These are phyloP conservation scores for Punica granatum DNA, from an alignment of 345 rosid genomes.

Conservation along the genomic window DNA sequence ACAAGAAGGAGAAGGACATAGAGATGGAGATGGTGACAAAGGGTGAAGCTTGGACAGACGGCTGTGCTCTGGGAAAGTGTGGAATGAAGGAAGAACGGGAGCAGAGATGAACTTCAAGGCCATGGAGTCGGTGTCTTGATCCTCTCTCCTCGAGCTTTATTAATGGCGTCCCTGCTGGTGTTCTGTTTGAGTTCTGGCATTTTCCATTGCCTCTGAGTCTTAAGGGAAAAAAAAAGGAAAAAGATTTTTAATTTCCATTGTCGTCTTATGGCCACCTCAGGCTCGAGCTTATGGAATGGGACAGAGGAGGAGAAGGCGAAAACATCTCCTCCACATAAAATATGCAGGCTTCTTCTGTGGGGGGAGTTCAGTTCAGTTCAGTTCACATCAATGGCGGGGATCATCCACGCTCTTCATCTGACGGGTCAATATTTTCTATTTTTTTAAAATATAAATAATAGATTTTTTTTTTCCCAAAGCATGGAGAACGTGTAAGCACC, in stretches of 20 bases:
- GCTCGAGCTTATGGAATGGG: background rate
- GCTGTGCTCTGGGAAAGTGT: background rate
- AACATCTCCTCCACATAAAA: background rate
- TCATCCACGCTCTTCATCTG: background rate
- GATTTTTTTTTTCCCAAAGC: too few species aligned
- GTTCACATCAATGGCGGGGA: too few species aligned
- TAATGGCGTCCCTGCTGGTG: background rate
- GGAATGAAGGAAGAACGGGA: background rate
- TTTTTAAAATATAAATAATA: too few species aligned
- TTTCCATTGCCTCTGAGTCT: background rate
- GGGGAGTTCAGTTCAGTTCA: too few species aligned
- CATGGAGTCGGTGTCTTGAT: background rate
- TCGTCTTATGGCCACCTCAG: slow-evolving; percentile 3
- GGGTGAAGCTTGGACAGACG: background rate
- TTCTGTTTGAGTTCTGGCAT: background rate
- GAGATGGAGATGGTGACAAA: background rate
- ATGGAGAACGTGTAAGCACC: too few species aligned
- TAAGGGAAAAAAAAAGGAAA: background rate
- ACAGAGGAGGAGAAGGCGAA: background rate
- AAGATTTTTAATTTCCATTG: background rate
- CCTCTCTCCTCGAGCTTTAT: background rate
- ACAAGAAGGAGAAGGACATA: background rate
- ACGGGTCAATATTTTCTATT: too few species aligned
- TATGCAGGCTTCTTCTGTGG: background rate
- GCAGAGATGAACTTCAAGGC: slow-evolving; percentile 1